Base-by-base conservation (phyloP, 2,329 filamentous ascomycete species). In the Fusarium brachygibbosum region DNA sequence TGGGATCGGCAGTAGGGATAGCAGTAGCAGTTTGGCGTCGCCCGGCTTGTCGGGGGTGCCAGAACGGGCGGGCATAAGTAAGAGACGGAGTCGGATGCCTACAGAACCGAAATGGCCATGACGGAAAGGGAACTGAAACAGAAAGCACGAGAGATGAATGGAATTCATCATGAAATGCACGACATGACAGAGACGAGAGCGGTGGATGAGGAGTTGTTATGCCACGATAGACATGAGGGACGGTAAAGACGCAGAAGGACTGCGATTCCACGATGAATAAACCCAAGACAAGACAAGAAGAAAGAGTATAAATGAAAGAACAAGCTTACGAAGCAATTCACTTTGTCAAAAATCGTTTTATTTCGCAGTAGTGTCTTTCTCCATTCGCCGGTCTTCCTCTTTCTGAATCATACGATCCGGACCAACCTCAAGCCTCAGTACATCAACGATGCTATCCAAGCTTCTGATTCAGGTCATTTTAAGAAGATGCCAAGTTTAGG, bases 31-130 rank as follows among this genome's bases (percentile, higher is more conserved):
- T 21, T 40, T 63, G 25, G 61, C 63, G 17, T 60, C 68, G 10
- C 51, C 68, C 8, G 58, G 69, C 19, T 46, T 72, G 11, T 53
- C 73, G 6, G 58, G 70, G 19, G 57, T 58, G 2, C 23, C 68
- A 8, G 66, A 71, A 44, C 64, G 60, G 14, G 50, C 41, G 42
- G 65, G 52, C 21, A 65, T 60, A 35, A 54, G 66, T 31, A 76
- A 74, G 65, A 76, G 76, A 59, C 70, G 72, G 63, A 63, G 51
- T 52, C 73, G 75, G 29, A 66, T 75, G 51, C 70, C 73, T 28
- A 68, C 59, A 28, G 75, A 77, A 29, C 58, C 72, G 25, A 76
- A 71, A 54, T 76, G 73, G 73, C 57, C 69, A 48, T 72, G 62
- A 75, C 45, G 48, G 55, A 54, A 50, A 32, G 52, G 9, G 23